Evolutionary conservation across 768 basidiomycete genomes (phyloP), one percentile per base, ranked within the genome.

Genomic region (Boletales sp.): DNA sequence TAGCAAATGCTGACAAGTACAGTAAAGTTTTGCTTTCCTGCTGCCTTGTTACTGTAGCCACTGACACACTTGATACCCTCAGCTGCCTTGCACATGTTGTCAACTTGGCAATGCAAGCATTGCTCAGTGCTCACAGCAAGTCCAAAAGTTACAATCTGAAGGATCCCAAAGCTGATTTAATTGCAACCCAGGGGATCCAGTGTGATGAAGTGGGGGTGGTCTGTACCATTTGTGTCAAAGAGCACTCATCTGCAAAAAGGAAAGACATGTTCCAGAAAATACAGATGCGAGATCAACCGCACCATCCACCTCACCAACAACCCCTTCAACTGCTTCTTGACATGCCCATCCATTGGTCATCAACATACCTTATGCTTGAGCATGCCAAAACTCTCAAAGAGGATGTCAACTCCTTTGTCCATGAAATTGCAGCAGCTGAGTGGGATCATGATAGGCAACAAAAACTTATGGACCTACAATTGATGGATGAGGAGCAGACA

Each of bases 61-160:
- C 31, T 31, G 31, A 31, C 31, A 31, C n/a, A n/a, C n/a, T 31
- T 31, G 12, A 7, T 31, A 31, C 12, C 7, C 31, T 31, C 31
- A 51, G 43, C 2, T 51, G 44, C 39, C 32, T 49, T 1, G 43
- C 39, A 0, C 48, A 53, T 19, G 45, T 53, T 5, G 2, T 53
- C 14, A 53, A 53, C 15, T 15, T 45, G 12, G 31, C 31, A 12
- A 31, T 12, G 12, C 31, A 31, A 31, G 31, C 31, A 7, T 31
- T 31, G 31, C 31, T 31, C 31, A 6, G 31, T 31, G 31, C 31
- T 31, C 12, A 31, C 12, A 31, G 31, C 12, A 31, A 12, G 6
- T 31, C 31, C 6, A 31, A 31, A 12, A 12, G 12, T 7, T 31
- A 31, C 12, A 12, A 31, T 12, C 31, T 12, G 7, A 31, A 31